Evolutionary conservation across 805 yeast genomes (phyloP).

Genomic region (Ascoidea rubescens): DNA sequence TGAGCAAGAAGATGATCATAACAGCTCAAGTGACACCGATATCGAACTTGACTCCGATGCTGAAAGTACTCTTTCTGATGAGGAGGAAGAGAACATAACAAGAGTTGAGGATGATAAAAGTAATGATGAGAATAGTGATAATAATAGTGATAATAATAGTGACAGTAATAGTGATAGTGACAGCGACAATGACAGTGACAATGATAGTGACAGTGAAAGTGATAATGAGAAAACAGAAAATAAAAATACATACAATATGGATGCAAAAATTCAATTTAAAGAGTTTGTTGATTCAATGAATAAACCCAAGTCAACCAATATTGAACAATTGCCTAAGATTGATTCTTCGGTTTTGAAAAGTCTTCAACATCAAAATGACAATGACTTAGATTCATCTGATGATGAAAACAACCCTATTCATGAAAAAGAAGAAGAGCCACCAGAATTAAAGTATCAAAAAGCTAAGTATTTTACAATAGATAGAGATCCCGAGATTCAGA

Average conservation of each 20-base stretch:
- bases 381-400: slow-evolving; percentile 35
- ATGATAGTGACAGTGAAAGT: slow-evolving; percentile 4
- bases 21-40: too few species aligned
- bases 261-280: background rate
- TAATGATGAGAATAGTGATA: background rate
- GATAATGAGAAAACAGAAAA: background rate
- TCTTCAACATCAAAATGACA: slow-evolving; percentile 39
- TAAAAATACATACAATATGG: background rate
- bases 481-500: slow-evolving; percentile 54
- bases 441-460: slow-evolving; percentile 29
- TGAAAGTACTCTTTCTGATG: too few species aligned
- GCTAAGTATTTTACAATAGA: slow-evolving; percentile 56
- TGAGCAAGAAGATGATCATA: too few species aligned
- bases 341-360: slow-evolving; percentile 33
- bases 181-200: background rate
- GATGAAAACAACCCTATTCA: slow-evolving; percentile 15
- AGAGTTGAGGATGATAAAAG: background rate
- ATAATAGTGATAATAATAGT: background rate
- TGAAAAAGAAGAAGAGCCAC: background rate
- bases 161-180: background rate
- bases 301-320: slow-evolving; percentile 57
- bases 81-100: background rate
- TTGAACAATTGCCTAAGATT: slow-evolving; percentile 52
- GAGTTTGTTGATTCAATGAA: slow-evolving; percentile 27
- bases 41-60: too few species aligned